Base-by-base conservation (phyloP, 1,139 yeast genomes). In the Yamadazyma pseudoaaseri region DNA sequence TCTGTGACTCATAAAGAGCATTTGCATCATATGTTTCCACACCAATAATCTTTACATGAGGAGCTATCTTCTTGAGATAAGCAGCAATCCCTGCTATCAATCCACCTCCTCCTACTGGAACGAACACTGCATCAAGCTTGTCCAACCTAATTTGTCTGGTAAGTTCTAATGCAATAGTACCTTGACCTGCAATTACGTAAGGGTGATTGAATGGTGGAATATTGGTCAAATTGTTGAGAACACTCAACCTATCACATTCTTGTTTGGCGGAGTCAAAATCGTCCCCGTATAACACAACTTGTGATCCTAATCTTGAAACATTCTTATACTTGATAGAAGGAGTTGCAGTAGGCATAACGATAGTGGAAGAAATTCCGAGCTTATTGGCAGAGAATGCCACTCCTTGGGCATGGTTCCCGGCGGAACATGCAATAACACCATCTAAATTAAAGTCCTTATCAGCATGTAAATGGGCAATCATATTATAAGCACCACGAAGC, bases 341-440 rank as follows among this genome's bases (percentile, higher is more conserved):
- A 0, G 98, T 92, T 1, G 95, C 92, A 2, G 87, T 82, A 2
- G 99, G 99, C 99, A 92, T 92, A 32, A 92, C 97, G 37, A 92
- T 92, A 5, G 97, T 92, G 2, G 97, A 90, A 5, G 96, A 94
- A 36, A 92, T 89, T 22, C 83, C 83, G 51, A 92, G 66, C 44
- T 81, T 79, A 43, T 77, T 79, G 3, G 97, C 96, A 11, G 96
- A 85, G 55, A 65, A 92, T 0, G 98, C 98, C 6, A 94, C 97
- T 43, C 99, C 99, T 58, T 94, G 99, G 2, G 99, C 99, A 52
- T 92, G 99, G 58, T 92, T 92, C 25, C 99, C 99, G 1, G 98
- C 99, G 14, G 97, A 87, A 52, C 97, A 92, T 0, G 98, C 97
- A 56, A 94, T 84, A 35, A 92, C 97, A 44, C 99, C 99, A 41